Conservation (phyloP, 1,284 basidiomycete genomes). For the Rhodofomes roseus region DNA sequence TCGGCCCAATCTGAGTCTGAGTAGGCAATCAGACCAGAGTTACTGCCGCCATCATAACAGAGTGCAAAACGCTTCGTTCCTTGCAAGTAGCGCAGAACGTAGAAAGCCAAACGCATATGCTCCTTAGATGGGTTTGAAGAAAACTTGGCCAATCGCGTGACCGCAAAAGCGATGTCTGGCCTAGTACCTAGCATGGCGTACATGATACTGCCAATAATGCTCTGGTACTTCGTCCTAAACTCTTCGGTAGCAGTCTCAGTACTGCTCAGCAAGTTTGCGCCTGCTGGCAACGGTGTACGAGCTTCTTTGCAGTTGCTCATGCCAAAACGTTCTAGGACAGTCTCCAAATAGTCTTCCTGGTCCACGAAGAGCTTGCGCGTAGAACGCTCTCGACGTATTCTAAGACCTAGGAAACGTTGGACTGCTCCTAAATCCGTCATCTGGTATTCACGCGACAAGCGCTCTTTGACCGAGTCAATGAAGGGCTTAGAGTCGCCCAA, state of each 20-base stretch:
- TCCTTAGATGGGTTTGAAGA: slow-evolving; percentile 25
- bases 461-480: background rate
- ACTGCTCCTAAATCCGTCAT: background rate
- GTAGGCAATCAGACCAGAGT: slow-evolving; percentile 27
- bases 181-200: slow-evolving; percentile 34
- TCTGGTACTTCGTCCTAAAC: slow-evolving; percentile 17
- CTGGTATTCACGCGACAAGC: background rate
- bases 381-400: background rate
- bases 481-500: background rate
- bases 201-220: slow-evolving; percentile 34
- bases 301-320: background rate
- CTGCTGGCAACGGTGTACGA: background rate
- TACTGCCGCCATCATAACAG: slow-evolving; percentile 19
- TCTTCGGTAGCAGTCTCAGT: background rate
- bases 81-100: slow-evolving; percentile 36
- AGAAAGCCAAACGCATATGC: slow-evolving; percentile 34
- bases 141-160: slow-evolving; percentile 20
- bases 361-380: background rate
- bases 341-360: background rate
- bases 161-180: slow-evolving; percentile 33
- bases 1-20: slow-evolving; percentile 35
- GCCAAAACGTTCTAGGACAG: background rate
- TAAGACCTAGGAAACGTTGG: background rate
- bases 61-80: slow-evolving; percentile 30
- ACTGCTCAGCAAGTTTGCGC: background rate